Evolutionary conservation across 352 stramenopile species (phyloP).

Genomic region (Globisporangium viniferum): DNA sequence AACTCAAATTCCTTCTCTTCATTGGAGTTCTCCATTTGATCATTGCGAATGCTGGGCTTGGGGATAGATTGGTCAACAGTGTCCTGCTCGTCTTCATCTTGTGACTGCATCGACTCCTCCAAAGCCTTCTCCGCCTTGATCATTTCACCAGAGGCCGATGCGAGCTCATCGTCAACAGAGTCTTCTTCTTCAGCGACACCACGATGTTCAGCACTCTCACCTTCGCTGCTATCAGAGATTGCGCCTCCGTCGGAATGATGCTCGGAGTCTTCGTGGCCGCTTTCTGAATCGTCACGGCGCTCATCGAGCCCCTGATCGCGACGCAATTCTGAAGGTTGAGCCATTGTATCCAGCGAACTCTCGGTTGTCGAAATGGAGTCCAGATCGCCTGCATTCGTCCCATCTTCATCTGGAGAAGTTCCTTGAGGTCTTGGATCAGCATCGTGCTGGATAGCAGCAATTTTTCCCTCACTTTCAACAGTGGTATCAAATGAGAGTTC

Average conservation of each 20-base stretch:
- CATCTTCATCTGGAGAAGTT: background rate
- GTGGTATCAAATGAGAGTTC: background rate
- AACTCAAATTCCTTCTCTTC: constrained; percentile 8
- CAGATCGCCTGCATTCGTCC: background rate
- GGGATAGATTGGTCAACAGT: background rate
- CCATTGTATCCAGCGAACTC: background rate
- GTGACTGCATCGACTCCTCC: background rate
- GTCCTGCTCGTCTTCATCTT: constrained; percentile 2
- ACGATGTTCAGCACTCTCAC: background rate
- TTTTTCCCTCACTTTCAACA: background rate
- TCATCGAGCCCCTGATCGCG: background rate
- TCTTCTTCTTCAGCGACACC: background rate
- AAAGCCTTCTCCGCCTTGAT: background rate
- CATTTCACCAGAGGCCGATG: background rate
- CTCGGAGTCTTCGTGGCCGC: background rate
- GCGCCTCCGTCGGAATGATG: background rate
- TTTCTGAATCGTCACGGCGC: background rate
- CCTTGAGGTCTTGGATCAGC: background rate
- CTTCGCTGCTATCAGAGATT: background rate
- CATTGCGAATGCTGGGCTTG: background rate
- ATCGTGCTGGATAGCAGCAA: background rate
- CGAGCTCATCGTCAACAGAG: background rate
- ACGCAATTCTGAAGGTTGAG: background rate
- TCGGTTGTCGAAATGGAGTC: background rate
- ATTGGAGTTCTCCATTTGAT: background rate